Evolutionary conservation across 1,284 basidiomycete species (phyloP), one percentile per base, ranked within the genome.

Genomic region (Anthracocystis walkeri): DNA sequence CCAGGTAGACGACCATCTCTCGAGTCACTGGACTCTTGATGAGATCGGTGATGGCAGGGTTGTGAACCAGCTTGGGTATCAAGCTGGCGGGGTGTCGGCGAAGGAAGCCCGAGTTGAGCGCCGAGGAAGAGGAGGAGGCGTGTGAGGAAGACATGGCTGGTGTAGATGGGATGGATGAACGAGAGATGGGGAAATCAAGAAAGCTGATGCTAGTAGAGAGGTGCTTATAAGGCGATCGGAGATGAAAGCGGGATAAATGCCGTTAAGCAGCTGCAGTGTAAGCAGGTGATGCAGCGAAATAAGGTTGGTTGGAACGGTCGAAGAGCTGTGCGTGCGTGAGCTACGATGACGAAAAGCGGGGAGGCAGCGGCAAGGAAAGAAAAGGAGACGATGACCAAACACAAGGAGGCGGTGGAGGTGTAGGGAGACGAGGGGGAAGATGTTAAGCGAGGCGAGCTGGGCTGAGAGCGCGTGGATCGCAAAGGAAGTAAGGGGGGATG

Each of bases 1-100:
- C 83, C 40, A 85, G 72, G 69, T 84, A 83, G 55, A 80, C 80
- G 50, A 84, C 81, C 83, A 84, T 84, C 48, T 84, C 82, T 27
- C 80, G 77, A 16, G 81, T 77, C 35, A 84, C 83, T 25, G 80
- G 80, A 64, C 78, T 80, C 62, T 82, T 82, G 69, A 83, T 78
- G 46, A 84, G 70, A 61, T 84, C 82, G n/a, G 83, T 78, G 49
- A 84, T 64, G 49, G 83, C 72, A 20, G 80, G 81, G 65, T 84
- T 82, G 77, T 84, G 83, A 14, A 80, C 76, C 31, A 82, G 66
- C 66, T 82, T 82, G 25, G 83, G 80, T 62, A 84, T 65, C 56
- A 84, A 74, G 65, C 78, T 82, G 16, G 80, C 81, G 25, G 81
- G 81, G 58, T 84, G 81, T 21, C 83, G 80, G 41, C 82, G 78